Evolutionary conservation across 2,329 filamentous ascomycete genomes (phyloP).

Genomic region (Torrubiella hemipterigena): DNA sequence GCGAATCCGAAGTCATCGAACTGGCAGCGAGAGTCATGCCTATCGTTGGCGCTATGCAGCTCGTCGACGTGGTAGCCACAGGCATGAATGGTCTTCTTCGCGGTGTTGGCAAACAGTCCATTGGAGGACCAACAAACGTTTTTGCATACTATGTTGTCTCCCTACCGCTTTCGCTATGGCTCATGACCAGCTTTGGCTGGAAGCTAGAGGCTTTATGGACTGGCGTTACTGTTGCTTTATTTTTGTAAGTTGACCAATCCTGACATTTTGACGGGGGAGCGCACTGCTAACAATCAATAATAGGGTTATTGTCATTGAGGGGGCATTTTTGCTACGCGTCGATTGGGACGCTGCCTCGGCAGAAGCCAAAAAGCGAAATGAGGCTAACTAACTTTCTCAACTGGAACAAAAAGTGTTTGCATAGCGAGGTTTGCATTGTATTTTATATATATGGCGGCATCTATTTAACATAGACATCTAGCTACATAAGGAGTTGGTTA

Average conservation of each 20-base stretch:
- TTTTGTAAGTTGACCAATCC: conserved; percentile 13
- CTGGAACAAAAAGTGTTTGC: too few relatives aligned
- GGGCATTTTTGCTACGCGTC: not conserved
- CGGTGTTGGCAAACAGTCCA: conserved; percentile 76
- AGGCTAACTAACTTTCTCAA: too few relatives aligned
- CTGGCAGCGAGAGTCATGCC: conserved; percentile 64
- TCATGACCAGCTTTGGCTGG: conserved; percentile 69
- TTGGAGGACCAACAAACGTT: conserved; percentile 82
- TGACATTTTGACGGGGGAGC: too few relatives aligned
- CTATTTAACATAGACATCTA: too few relatives aligned
- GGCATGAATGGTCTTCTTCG: conserved; percentile 76
- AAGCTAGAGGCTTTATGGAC: conserved; percentile 71
- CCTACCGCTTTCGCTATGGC: conserved; percentile 68
- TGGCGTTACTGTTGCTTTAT: conserved; percentile 62
- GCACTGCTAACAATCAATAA: too few relatives aligned
- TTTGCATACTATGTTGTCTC: conserved; percentile 79
- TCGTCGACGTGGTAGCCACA: conserved; percentile 72
- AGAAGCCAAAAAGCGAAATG: conserved; percentile 8
- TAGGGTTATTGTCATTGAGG: not conserved
- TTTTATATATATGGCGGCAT: too few relatives aligned
- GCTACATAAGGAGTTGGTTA: too few relatives aligned
- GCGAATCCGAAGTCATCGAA: conserved; percentile 55
- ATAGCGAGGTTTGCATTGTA: too few relatives aligned
- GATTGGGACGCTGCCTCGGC: conserved; percentile 6
- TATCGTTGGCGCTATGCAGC: conserved; percentile 75